Evolutionary conservation across 768 basidiomycete species (phyloP), one percentile per base, ranked within the genome.

Genomic region (Kwoniella mangroviensis): DNA sequence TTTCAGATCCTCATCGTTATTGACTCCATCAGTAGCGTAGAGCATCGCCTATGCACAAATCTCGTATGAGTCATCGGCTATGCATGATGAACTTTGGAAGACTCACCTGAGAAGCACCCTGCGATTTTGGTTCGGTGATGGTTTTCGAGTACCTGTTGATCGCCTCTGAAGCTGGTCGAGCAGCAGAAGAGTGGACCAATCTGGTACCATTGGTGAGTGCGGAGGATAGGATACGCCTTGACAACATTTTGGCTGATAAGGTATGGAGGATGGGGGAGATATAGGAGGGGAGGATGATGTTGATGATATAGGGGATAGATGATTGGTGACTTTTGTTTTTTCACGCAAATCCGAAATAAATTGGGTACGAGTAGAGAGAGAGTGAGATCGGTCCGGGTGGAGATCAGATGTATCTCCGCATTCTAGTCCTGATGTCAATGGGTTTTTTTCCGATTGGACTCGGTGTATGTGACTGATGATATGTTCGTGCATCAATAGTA

Each of bases 11-110:
- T 86, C 87, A 73, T 96, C 91, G 17, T 77, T 84, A 26, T 87
- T 85, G 71, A 99, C 88, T 40, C 93, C 95, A 43, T 98, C 97
- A 1, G 97, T 99, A n/a, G 94, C 97, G 84, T 94, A 99, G 59
- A 99, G 86, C 97, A 99, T 98, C 42, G 97, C 97, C 92, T 96
- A 57, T 21, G 24, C 28, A 55, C 19, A 12, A 57, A 28, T 15
- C 43, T 34, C 42, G 65, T 40, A 19, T 13, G 11, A n/a, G 4
- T 9, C 26, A 43, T 24, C 40, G 56, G 12, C 12, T 17, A 60
- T 28, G 28, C 34, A 60, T 26, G 19, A 17, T 11, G 24, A 41
- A 28, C 28, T 17, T 19, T 17, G 19, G 41, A 21, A 45, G 71
- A 62, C 79, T 24, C 74, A 89, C 92, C 89, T 98, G 95, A 81